These are phyloP conservation scores for Citrullus mucosospermus DNA, from an alignment of 306 rosid species.

Conservation along the genomic window DNA sequence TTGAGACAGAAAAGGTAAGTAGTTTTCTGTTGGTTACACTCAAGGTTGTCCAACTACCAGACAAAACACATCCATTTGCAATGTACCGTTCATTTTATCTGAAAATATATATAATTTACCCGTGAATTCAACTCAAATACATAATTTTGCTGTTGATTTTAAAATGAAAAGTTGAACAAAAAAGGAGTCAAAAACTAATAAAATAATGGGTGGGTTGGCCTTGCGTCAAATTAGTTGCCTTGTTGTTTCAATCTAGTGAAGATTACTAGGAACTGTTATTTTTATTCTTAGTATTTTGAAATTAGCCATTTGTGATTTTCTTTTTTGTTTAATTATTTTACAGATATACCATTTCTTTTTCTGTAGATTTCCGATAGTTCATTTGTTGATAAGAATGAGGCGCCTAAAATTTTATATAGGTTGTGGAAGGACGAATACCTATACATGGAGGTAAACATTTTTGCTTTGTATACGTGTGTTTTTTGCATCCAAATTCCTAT, in stretches of 20 bases:
- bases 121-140: background rate
- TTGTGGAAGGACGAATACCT: conserved; percentile 78
- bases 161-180: background rate
- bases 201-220: background rate
- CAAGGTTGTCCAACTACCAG: background rate
- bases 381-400: conserved; percentile 68
- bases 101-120: background rate
- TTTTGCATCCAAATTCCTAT: background rate
- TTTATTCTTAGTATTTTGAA: background rate
- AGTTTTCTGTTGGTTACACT: background rate
- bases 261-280: background rate
- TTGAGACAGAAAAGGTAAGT: conserved; percentile 70
- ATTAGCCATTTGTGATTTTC: background rate
- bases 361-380: conserved; percentile 57
- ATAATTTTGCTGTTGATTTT: background rate
- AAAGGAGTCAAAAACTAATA: background rate
- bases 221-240: background rate
- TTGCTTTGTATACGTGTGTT: background rate
- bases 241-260: background rate
- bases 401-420: conserved; percentile 53
- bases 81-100: background rate
- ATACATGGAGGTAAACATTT: conserved; percentile 65
- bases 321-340: background rate
- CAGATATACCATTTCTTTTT: background rate
- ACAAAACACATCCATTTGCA: background rate